Evolutionary conservation across 2,329 filamentous ascomycete genomes (phyloP).

Genomic region (Podosphaera xanthii): DNA sequence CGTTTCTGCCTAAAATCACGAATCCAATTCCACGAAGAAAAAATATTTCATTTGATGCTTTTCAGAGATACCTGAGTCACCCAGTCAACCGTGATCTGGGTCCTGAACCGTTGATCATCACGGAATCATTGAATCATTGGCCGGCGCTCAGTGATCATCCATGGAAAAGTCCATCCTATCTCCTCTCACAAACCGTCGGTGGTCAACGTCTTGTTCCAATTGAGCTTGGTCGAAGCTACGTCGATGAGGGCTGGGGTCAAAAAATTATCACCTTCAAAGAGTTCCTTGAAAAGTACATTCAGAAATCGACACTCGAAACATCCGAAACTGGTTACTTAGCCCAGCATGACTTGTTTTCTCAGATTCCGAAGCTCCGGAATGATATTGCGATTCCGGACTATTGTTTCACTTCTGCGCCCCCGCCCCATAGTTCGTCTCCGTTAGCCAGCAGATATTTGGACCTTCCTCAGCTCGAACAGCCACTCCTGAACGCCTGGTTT

Average conservation of each 20-base stretch:
- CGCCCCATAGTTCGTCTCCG: slow-evolving; percentile 24
- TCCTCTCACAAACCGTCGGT: slow-evolving; percentile 48
- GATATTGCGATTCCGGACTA: slow-evolving; percentile 70
- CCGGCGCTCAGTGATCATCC: slow-evolving; percentile 44
- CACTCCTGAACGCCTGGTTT: slow-evolving; percentile 77
- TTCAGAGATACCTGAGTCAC: slow-evolving; percentile 36
- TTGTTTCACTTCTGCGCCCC: slow-evolving; percentile 50
- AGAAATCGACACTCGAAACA: not conserved
- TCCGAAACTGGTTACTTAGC: slow-evolving; percentile 55
- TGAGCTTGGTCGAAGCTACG: slow-evolving; percentile 71
- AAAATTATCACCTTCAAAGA: slow-evolving; percentile 50
- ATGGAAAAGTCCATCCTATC: slow-evolving; percentile 56
- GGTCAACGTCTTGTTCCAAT: slow-evolving; percentile 67
- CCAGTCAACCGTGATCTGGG: slow-evolving; percentile 18
- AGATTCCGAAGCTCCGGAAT: slow-evolving; percentile 51
- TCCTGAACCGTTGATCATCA: slow-evolving; percentile 45
- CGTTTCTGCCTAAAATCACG: slow-evolving; percentile 22
- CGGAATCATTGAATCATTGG: slow-evolving; percentile 44
- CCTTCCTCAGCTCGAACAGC: slow-evolving; percentile 26
- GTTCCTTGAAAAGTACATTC: slow-evolving; percentile 31
- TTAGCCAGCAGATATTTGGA: slow-evolving; percentile 20
- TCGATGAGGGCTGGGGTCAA: slow-evolving; percentile 67
- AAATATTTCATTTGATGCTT: slow-evolving; percentile 30
- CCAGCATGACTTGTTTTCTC: slow-evolving; percentile 68
- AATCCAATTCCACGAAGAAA: slow-evolving; percentile 21